These are phyloP conservation scores for Elsinoe australis DNA, from an alignment of 2,329 filamentous ascomycete genomes.

Conservation along the genomic window DNA sequence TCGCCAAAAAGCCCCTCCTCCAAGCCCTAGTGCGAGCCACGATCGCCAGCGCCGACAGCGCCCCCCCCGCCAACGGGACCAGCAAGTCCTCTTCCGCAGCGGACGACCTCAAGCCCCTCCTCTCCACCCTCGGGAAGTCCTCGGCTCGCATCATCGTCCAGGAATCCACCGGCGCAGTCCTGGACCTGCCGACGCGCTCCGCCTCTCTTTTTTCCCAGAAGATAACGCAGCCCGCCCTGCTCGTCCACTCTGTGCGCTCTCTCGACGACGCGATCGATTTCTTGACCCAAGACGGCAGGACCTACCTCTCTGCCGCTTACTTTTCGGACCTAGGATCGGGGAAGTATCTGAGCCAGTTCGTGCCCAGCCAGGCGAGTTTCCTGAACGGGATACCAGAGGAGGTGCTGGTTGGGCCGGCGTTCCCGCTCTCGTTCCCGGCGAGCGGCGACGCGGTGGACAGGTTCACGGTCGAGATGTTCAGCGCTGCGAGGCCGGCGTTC, in stretches of 20 bases:
- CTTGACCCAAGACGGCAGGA: conserved; percentile 28
- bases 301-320: conserved; percentile 44
- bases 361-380: conserved; percentile 44
- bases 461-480: conserved; percentile 41
- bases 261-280: conserved; percentile 50
- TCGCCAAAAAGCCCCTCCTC: conserved; percentile 48
- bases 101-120: conserved; percentile 13
- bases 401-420: conserved; percentile 42
- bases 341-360: conserved; percentile 54
- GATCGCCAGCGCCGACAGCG: conserved; percentile 25
- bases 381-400: conserved; percentile 52
- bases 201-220: conserved; percentile 29
- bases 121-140: conserved; percentile 18
- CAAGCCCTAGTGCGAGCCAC: conserved; percentile 40
- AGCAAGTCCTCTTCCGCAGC: conserved; percentile 10
- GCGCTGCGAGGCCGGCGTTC: conserved; percentile 38
- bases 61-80: conserved; percentile 17
- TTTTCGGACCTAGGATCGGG: conserved; percentile 45
- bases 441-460: conserved; percentile 27
- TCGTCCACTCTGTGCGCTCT: conserved; percentile 42
- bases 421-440: conserved; percentile 27
- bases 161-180: conserved; percentile 23
- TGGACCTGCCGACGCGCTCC: conserved; percentile 22
- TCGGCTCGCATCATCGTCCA: conserved; percentile 22
- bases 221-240: conserved; percentile 36